These are phyloP conservation scores for Kwoniella mangroviensis DNA, from an alignment of 768 basidiomycete genomes.

Conservation along the genomic window DNA sequence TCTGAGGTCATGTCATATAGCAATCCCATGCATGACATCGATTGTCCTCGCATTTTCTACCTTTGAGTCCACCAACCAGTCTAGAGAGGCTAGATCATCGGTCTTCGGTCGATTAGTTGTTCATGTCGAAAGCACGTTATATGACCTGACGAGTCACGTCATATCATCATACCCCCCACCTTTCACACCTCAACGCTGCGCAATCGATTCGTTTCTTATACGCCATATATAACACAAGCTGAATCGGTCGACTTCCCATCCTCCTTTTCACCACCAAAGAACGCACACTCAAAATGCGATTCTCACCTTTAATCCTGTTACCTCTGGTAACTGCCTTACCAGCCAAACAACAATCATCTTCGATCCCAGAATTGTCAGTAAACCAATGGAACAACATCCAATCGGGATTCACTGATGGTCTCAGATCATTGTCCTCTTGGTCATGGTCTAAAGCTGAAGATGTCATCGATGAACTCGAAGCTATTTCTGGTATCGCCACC, in stretches of 20 bases:
- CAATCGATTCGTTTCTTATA: constrained; percentile 7
- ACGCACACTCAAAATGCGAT: constrained; percentile 13
- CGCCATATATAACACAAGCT: constrained; percentile 5
- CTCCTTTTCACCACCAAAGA: constrained; percentile 4
- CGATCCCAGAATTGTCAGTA: constrained; percentile 43
- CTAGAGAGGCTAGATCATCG: constrained; percentile 2
- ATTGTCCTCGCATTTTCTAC: not conserved
- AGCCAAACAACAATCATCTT: constrained; percentile 2
- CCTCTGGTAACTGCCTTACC: constrained; percentile 30
- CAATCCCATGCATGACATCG: no score
- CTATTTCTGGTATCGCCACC: constrained; percentile 11
- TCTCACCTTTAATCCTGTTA: constrained; percentile 25
- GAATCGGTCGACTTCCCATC: constrained; percentile 1
- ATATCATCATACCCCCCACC: constrained; percentile 9
- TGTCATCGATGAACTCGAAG: constrained; percentile 33
- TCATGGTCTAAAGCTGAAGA: constrained; percentile 43
- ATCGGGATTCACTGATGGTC: constrained; percentile 33
- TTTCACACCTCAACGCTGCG: constrained; percentile 16
- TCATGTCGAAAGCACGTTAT: constrained; percentile 1
- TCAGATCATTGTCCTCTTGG: constrained; percentile 40
- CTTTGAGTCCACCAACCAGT: not conserved
- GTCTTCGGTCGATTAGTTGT: constrained; percentile 3
- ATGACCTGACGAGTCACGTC: constrained; percentile 3
- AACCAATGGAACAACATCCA: constrained; percentile 46
- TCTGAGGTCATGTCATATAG: no score